Evolutionary conservation across 1,284 basidiomycete species (phyloP), one percentile per base, ranked within the genome.

Genomic region (Ustanciosporium gigantosporum): DNA sequence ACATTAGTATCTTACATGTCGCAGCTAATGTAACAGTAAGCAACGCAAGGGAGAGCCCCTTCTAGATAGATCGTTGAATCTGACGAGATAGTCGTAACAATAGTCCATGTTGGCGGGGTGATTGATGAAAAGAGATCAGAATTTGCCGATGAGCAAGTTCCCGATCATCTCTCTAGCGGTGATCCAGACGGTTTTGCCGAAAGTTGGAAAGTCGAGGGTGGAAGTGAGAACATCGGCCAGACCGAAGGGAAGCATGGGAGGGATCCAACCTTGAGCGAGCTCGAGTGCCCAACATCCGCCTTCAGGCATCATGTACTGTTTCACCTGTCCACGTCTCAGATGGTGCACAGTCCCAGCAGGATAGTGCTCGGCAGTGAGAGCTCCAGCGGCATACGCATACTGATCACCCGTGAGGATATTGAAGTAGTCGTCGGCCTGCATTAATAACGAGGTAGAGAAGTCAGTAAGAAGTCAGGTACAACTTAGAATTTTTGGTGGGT

Each of bases 271-370:
- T 78, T 88, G 81, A 35, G 93, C 94, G 68, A 95, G 91, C 79
- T 98, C 94, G 62, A 98, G 81, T 3, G 94, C 94, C 80, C 90
- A 98, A 77, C 90, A 93, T 14, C 75, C 75, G 11, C 89, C 90
- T 65, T 92, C 86, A 70, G 90, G 90, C 89, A 97, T 94, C 79
- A 91, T 91, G 81, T 98, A 98, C 80, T 98, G 95, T 82, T 95
- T 96, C 44, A 87, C 88, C 1, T 84, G 82, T 6, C 91, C 91
- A 24, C 94, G 82, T 8, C 82, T 84, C 49, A 98, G 81, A 76
- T 88, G 83, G 79, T 98, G 90, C 8, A 95, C 87, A 45, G 84
- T 85, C 5, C 94, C 94, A 2, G 90, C 81, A 3, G 82, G 80
- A 78, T 98, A 98, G 29, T 85, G 76, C 79, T 96, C 91, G 82